Evolutionary conservation across 2,329 filamentous ascomycete species (phyloP).

Genomic region (Neoarthrinium moseri): DNA sequence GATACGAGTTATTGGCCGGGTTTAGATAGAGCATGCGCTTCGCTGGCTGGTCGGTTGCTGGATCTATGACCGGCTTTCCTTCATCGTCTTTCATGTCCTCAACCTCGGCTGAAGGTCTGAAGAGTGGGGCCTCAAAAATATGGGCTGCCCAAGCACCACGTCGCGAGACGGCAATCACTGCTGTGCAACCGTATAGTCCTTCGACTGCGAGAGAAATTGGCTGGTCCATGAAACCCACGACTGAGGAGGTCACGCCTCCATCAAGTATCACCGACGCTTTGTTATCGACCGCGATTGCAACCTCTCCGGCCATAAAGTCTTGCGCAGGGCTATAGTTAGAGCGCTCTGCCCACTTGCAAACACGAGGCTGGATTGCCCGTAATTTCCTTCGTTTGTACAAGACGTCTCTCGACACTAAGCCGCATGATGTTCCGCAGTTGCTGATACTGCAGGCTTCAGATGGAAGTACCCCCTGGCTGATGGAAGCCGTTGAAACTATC

Average conservation of each 20-base stretch:
- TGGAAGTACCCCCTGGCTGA: too few species aligned
- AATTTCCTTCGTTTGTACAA: too few species aligned
- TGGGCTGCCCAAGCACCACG: slow-evolving; percentile 2
- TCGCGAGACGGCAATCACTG: slow-evolving; percentile 1
- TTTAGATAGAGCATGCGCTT: too few species aligned
- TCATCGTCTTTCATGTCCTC: background rate
- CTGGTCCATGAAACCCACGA: background rate
- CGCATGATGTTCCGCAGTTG: too few species aligned
- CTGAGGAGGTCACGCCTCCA: too few species aligned
- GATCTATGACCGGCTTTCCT: too few species aligned
- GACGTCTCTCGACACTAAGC: too few species aligned
- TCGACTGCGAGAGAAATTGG: background rate
- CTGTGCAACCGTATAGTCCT: background rate
- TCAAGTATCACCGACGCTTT: too few species aligned
- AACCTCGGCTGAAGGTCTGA: background rate
- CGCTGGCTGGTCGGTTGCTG: too few species aligned
- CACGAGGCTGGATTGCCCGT: background rate
- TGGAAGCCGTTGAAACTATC: background rate
- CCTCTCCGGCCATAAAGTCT: background rate
- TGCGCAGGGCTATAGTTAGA: background rate
- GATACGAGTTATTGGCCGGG: too few species aligned
- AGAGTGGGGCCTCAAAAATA: background rate
- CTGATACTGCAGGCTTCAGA: too few species aligned
- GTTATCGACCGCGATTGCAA: background rate
- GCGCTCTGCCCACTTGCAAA: background rate